Conservation (phyloP, 164 flowering plant genomes). For the Vitis rupestris region DNA sequence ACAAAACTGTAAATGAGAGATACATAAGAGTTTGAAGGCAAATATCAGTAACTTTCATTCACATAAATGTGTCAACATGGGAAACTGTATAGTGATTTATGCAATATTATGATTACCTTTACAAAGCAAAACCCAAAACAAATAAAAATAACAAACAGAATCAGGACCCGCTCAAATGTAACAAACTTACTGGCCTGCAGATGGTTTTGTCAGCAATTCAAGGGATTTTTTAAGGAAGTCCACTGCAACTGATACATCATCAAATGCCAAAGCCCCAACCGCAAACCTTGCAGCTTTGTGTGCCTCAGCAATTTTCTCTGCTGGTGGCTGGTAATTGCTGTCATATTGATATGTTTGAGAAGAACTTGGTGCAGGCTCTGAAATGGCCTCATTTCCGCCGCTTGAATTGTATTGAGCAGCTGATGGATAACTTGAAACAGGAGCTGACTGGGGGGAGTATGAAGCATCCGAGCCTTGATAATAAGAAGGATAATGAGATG, state of each 20-base stretch:
- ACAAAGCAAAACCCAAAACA: slow-evolving; percentile 13
- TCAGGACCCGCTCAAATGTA: not conserved
- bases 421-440: slow-evolving; percentile 31
- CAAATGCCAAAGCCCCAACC: slow-evolving; percentile 98
- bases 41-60: slow-evolving; percentile 3
- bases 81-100: not conserved
- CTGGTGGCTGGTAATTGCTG: slow-evolving; percentile 71
- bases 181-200: slow-evolving; percentile 52
- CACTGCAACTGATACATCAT: slow-evolving; percentile 82
- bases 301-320: slow-evolving; percentile 93
- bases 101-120: slow-evolving; percentile 6
- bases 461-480: slow-evolving; percentile 60
- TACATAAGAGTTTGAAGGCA: no score
- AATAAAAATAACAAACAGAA: not conserved
- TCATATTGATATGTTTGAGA: slow-evolving; percentile 54
- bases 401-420: slow-evolving; percentile 35
- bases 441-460: slow-evolving; percentile 44
- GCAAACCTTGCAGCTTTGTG: slow-evolving; percentile 99
- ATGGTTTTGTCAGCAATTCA: slow-evolving; percentile 85
- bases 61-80: slow-evolving; percentile 5
- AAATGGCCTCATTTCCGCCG: slow-evolving; percentile 29
- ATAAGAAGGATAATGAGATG: slow-evolving; percentile 66
- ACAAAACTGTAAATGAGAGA: no score
- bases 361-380: slow-evolving; percentile 38
- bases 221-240: slow-evolving; percentile 79